phyloP scores from a whole-genome alignment of 2,329 filamentous ascomycete genomes.

The Claviceps cyperi region DNA sequence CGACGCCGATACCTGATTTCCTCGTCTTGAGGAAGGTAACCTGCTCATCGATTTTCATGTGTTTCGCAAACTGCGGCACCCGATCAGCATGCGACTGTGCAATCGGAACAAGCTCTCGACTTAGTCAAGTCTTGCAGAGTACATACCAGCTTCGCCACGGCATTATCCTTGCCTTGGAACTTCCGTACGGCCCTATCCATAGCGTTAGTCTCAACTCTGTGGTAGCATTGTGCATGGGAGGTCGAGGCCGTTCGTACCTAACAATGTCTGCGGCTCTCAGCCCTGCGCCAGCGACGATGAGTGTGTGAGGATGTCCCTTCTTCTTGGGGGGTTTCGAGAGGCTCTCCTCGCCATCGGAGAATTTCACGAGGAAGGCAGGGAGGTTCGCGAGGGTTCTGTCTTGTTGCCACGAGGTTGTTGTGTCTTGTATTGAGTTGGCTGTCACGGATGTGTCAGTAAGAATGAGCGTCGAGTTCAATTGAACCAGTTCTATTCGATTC shows the following conservation, averaged over 20 bases:
- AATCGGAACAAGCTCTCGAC: neutral
- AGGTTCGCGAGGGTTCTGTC: slow-evolving; percentile 57
- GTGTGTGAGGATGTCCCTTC: slow-evolving; percentile 66
- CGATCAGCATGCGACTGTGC: slow-evolving; percentile 1
- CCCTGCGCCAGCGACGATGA: slow-evolving; percentile 75
- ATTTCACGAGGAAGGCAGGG: slow-evolving; percentile 61
- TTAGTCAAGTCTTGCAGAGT: neutral
- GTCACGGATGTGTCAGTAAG: slow-evolving; percentile 1
- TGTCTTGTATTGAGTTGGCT: slow-evolving; percentile 68
- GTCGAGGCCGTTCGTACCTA: slow-evolving; percentile 32
- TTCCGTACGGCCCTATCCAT: slow-evolving; percentile 51
- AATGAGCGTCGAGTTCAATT: neutral
- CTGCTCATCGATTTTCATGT: slow-evolving; percentile 88
- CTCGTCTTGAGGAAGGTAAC: slow-evolving; percentile 55
- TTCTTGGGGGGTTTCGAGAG: slow-evolving; percentile 52
- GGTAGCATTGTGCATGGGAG: neutral
- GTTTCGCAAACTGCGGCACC: slow-evolving; percentile 65
- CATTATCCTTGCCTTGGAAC: slow-evolving; percentile 64
- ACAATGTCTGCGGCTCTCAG: slow-evolving; percentile 75
- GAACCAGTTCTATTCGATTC: neutral
- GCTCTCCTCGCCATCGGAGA: slow-evolving; percentile 40
- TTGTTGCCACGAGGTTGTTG: slow-evolving; percentile 59
- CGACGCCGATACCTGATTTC: slow-evolving; percentile 74
- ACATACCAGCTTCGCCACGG: slow-evolving; percentile 64
- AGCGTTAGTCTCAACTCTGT: neutral